A percentile compares a stretch with the other conserved stretches of the same genome.
phyloP scores from a whole-genome alignment of 2,329 filamentous ascomycete species.

The Colletotrichum salicis region DNA sequence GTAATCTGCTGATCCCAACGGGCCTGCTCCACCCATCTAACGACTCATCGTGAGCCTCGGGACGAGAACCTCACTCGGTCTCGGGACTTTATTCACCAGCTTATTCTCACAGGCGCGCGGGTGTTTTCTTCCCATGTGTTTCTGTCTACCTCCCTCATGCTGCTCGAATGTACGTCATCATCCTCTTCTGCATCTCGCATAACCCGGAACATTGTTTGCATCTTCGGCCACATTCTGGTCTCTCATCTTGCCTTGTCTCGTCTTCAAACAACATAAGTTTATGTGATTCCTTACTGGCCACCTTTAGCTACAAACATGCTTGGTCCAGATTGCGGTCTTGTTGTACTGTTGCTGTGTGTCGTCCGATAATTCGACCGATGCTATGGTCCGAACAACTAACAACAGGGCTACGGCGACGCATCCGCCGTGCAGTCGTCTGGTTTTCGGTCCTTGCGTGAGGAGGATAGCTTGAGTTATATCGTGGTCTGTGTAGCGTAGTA shows the following conservation, averaged over 20 bases:
- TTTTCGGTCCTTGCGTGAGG: conserved; percentile 5
- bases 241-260: background rate
- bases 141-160: background rate
- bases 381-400: background rate
- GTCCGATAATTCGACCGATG: conserved; percentile 3
- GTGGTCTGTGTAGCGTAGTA: background rate
- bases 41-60: conserved; percentile 1
- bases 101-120: background rate
- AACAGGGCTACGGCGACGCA: too few species aligned
- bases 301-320: background rate
- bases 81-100: background rate
- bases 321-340: background rate
- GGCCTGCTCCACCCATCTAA: conserved; percentile 20
- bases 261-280: background rate
- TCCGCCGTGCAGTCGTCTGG: conserved; percentile 2
- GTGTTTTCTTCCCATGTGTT: background rate
- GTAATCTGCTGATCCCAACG: conserved; percentile 30
- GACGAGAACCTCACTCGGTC: background rate
- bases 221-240: background rate
- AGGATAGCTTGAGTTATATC: background rate
- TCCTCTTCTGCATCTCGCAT: background rate
- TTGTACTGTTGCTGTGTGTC: background rate
- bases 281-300: background rate
- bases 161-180: background rate
- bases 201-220: background rate